phyloP scores from a whole-genome alignment of 441 rosid genomes.

The Pelargonium citronellum region DNA sequence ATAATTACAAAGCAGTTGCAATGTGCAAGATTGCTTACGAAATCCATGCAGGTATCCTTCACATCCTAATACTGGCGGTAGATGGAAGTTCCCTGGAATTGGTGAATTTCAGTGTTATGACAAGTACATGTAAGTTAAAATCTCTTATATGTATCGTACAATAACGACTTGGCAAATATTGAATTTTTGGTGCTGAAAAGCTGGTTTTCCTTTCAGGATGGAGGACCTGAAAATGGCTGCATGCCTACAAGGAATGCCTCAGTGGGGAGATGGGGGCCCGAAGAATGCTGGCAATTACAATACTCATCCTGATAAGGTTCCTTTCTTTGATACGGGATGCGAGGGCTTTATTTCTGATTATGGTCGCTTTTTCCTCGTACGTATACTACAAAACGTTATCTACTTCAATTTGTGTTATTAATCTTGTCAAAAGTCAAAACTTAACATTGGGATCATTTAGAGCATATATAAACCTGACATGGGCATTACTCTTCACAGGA shows the following conservation, averaged over 20 bases:
- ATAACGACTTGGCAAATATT: conserved; percentile 10
- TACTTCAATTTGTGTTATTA: background rate
- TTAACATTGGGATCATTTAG: background rate
- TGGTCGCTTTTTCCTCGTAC: conserved; percentile 60
- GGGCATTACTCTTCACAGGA: conserved; percentile 33
- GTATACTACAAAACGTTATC: conserved; percentile 19
- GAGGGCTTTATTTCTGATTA: conserved; percentile 62
- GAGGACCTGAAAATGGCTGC: conserved; percentile 61
- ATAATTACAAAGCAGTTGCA: conserved; percentile 12
- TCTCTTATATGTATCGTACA: conserved; percentile 4
- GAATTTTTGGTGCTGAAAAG: conserved; percentile 20
- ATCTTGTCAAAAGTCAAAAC: background rate
- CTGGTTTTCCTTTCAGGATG: conserved; percentile 46
- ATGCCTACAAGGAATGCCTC: conserved; percentile 55
- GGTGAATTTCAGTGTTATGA: conserved; percentile 82
- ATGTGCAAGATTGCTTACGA: conserved; percentile 22
- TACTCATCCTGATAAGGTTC: conserved; percentile 47
- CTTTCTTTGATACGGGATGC: conserved; percentile 54
- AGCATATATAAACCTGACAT: background rate
- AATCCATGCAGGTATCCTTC: conserved; percentile 54
- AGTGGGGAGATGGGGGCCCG: conserved; percentile 55
- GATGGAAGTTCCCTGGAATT: conserved; percentile 73
- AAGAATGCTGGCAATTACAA: conserved; percentile 55
- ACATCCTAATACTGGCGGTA: conserved; percentile 56
- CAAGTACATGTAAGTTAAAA: conserved; percentile 50